Conservation (phyloP, 2,329 filamentous ascomycete genomes). For the Claviceps humidiphila region DNA sequence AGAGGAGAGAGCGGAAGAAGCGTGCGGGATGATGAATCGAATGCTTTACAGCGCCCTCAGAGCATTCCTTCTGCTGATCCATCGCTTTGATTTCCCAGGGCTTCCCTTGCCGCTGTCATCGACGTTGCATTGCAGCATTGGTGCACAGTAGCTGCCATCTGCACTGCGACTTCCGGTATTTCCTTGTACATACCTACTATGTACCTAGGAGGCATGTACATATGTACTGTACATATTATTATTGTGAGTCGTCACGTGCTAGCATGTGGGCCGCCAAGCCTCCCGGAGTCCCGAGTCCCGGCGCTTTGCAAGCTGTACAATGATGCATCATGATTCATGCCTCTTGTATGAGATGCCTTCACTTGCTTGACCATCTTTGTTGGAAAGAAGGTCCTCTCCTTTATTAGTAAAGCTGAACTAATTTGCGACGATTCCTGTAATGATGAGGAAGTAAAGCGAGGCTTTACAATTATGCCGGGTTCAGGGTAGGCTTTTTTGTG, state of each 20-base stretch:
- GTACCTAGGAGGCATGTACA: too few species aligned
- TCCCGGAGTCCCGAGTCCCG: neutral
- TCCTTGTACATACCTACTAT: neutral
- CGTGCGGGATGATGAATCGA: neutral
- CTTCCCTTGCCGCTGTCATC: neutral
- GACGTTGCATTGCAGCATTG: neutral
- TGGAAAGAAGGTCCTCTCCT: too few species aligned
- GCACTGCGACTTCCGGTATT: too few species aligned
- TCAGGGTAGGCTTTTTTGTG: too few species aligned
- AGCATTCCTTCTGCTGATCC: neutral
- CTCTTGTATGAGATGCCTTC: neutral
- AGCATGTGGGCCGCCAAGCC: neutral
- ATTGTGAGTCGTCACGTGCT: neutral
- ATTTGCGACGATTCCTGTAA: too few species aligned
- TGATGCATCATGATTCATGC: neutral
- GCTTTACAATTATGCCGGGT: too few species aligned
- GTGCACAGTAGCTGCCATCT: too few species aligned
- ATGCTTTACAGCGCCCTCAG: too few species aligned
- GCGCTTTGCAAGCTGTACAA: neutral
- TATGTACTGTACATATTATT: too few species aligned
- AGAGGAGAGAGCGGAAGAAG: neutral
- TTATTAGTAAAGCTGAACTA: too few species aligned
- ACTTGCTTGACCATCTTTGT: too few species aligned
- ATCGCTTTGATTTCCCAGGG: neutral
- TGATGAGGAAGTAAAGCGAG: too few species aligned